Base-by-base conservation (phyloP, 1,284 basidiomycete species). In the Apiotrichum brassicae region DNA sequence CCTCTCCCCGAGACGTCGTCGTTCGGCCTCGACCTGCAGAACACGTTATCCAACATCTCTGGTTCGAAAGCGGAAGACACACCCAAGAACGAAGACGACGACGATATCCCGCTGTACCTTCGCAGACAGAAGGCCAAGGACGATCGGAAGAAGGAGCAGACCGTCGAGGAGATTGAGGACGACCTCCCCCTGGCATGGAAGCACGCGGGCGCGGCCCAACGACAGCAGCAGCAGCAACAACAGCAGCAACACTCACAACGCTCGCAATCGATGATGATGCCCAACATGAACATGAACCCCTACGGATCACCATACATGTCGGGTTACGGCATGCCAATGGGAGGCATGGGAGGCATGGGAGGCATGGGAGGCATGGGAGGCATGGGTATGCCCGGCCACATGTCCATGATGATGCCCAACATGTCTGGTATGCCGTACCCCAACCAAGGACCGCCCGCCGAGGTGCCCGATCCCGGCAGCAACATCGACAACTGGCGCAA, bases 181-280 rank as follows among this genome's bases (percentile, higher is more conserved):
- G 66, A 70, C 52, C 51, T 70, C 8, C 67, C 67, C 2, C 54
- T 70, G 2, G 67, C 59, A 1, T 67, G 60, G 56, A 66, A 68
- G 49, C 62, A 66, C 42, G 61, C 62, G 7, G 58, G 57, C 16
- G 63, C 62, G 8, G 59, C 57, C 18, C 43, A 49, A 45, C 28
- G 41, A 26, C 38, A 49, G 36, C 25, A 42, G 7, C 3, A 12
- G 11, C 20, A 32, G 28, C 32, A 22, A 13, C 24, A 22, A 32
- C 26, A 43, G 48, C 24, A 42, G 26, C n/a, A n/a, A n/a, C n/a
- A n/a, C n/a, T n/a, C n/a, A n/a, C n/a, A n/a, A n/a, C n/a, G n/a
- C n/a, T 35, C 44, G 42, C 18, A 50, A 32, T 34, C n/a, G 20
- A 45, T 33, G 33, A 37, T 48, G 40, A 49, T 49, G 46, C 45